Conservation (phyloP, 2,329 filamentous ascomycete genomes). For the Fusarium nematophilum region DNA sequence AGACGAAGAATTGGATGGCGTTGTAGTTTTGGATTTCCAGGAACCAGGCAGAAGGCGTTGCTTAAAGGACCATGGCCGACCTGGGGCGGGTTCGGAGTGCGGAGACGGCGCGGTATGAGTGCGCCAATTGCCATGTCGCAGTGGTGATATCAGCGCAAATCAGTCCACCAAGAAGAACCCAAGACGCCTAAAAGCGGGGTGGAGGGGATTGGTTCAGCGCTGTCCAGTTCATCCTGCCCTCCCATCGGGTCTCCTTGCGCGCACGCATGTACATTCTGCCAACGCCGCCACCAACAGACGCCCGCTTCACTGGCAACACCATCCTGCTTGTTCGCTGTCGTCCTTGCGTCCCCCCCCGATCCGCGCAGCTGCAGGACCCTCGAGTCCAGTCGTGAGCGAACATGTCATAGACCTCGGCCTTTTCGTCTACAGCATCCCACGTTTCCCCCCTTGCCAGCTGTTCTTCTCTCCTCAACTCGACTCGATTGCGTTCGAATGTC, state of each 20-base stretch:
- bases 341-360: slow-evolving; percentile 31
- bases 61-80: slow-evolving; percentile 16
- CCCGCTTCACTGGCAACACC: slow-evolving; percentile 35
- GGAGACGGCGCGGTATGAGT: slow-evolving; percentile 12
- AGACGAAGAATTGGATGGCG: not conserved
- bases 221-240: not conserved
- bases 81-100: slow-evolving; percentile 3
- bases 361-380: slow-evolving; percentile 29
- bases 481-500: slow-evolving; percentile 13
- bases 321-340: slow-evolving; percentile 15
- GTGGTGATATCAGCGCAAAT: slow-evolving; percentile 24
- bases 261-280: not conserved
- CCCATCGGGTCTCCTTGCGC: not conserved
- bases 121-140: slow-evolving; percentile 9
- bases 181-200: slow-evolving; percentile 8
- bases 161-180: slow-evolving; percentile 17
- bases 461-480: slow-evolving; percentile 2
- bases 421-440: slow-evolving; percentile 31
- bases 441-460: slow-evolving; percentile 27
- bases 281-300: not conserved
- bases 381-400: slow-evolving; percentile 45
- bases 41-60: slow-evolving; percentile 5
- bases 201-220: not conserved
- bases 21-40: slow-evolving; percentile 5
- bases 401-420: slow-evolving; percentile 42